Percentiles rank a stretch among this genome's conserved stretches.
Conservation (phyloP, 1,139 yeast genomes). For the Torulaspora pretoriensis region DNA sequence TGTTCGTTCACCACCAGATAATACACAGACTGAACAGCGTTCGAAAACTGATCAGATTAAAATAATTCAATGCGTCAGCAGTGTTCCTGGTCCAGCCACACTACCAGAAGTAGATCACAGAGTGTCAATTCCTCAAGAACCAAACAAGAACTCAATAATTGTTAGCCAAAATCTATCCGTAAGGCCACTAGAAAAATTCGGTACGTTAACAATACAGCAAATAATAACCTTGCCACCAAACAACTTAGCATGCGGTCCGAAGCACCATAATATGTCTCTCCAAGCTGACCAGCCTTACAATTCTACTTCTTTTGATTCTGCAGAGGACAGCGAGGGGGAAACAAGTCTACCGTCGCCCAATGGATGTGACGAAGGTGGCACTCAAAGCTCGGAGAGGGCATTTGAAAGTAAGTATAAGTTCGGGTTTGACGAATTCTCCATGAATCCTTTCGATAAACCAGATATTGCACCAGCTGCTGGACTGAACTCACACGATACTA, state of each 20-base stretch:
- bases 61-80: slow-evolving; percentile 1
- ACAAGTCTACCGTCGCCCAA: neutral
- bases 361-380: neutral
- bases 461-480: slow-evolving; percentile 2
- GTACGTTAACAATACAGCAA: slow-evolving; percentile 4
- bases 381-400: neutral
- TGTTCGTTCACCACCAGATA: neutral
- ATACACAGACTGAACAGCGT: neutral
- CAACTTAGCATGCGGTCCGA: neutral
- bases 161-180: slow-evolving; percentile 2
- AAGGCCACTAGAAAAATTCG: slow-evolving; percentile 2
- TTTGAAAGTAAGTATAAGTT: slow-evolving; percentile 3
- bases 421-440: slow-evolving; percentile 8
- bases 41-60: neutral
- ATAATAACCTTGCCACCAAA: slow-evolving; percentile 2
- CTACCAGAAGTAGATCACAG: slow-evolving; percentile 1
- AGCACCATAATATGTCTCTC: slow-evolving; percentile 3
- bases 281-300: slow-evolving; percentile 2
- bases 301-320: neutral
- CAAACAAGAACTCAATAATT: neutral
- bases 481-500: neutral
- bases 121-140: slow-evolving; percentile 2
- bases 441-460: slow-evolving; percentile 10
- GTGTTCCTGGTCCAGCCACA: neutral
- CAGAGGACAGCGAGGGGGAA: slow-evolving; percentile 2